phyloP scores from a whole-genome alignment of 441 rosid species.

The Dalechampia spathulata region DNA sequence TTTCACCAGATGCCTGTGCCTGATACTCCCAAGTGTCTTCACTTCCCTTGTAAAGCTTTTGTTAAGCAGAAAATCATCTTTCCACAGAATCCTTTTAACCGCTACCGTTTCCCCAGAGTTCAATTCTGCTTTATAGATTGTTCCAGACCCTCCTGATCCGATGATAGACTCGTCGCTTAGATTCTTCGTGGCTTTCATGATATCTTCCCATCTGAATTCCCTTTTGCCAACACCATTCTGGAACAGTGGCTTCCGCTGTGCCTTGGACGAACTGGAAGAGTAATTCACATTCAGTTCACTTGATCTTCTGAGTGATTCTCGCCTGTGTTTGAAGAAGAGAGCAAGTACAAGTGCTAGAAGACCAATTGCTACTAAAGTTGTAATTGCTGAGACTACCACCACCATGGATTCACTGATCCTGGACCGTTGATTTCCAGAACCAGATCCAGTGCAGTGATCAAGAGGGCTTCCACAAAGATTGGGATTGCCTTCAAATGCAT shows the following conservation, averaged over 20 bases:
- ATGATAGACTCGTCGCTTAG: conserved; percentile 67
- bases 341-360: conserved; percentile 39
- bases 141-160: conserved; percentile 91
- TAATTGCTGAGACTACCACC: conserved; percentile 46
- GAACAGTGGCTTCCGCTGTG: conserved; percentile 50
- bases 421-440: conserved; percentile 20
- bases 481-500: conserved; percentile 51
- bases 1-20: conserved; percentile 80
- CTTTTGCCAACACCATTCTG: conserved; percentile 43
- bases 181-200: conserved; percentile 65
- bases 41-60: conserved; percentile 78
- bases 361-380: conserved; percentile 51
- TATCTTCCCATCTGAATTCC: conserved; percentile 64
- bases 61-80: conserved; percentile 49
- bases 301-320: conserved; percentile 28
- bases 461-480: conserved; percentile 74
- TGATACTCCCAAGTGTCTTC: conserved; percentile 60
- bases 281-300: conserved; percentile 35
- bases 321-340: conserved; percentile 38
- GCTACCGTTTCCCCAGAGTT: conserved; percentile 52
- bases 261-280: conserved; percentile 60
- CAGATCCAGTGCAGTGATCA: conserved; percentile 27
- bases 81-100: conserved; percentile 60
- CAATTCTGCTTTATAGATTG: conserved; percentile 60
- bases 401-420: conserved; percentile 37